Evolutionary conservation across 164 flowering plant genomes (phyloP), one percentile per base, ranked within the genome.

Genomic region (Vitis amurensis): DNA sequence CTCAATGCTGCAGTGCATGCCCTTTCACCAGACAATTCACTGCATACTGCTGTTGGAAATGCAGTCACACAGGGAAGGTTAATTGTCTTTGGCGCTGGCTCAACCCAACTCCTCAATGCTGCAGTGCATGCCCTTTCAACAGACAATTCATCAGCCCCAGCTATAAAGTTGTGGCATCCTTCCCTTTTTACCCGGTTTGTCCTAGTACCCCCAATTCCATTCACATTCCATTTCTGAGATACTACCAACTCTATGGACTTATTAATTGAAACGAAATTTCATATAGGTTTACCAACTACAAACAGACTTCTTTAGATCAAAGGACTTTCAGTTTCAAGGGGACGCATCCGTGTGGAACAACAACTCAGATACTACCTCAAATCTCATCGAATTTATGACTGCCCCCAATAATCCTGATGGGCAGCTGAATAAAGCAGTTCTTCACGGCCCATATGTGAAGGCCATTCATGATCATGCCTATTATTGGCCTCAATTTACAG

Each of bases 371-470:
- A 11, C 50, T 5, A 44, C 61, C 0, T 19, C 11, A 1, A 73
- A 75, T 16, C 61, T 78, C 59, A 78, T 92, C 9, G 94, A 91
- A 80, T 78, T 92, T 70, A 91, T 93, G 16, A 87, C 92, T 44
- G 83, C 98, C 3, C 98, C 94, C 3, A 89, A 89, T 76, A 93
- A 93, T 75, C 97, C 94, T 0, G 93, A 93, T 73, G 87, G 89
- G 3, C 60, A 64, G 50, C 61, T 88, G 29, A 84, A 73, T 29
- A 58, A 79, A 50, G 66, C 88, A 17, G 68, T 74, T 67, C 81
- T 89, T 60, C 3, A 71, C 14, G 87, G 87, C 4, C 74, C 84
- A 17, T 59, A 62, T 30, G 86, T 51, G 9, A 78, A 76, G 50
- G 52, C 76, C 3, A 84, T 93, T 47, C 63, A 87, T 62, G 97